Conservation (phyloP, 768 basidiomycete genomes). For the Rhodotorula taiwanensis region DNA sequence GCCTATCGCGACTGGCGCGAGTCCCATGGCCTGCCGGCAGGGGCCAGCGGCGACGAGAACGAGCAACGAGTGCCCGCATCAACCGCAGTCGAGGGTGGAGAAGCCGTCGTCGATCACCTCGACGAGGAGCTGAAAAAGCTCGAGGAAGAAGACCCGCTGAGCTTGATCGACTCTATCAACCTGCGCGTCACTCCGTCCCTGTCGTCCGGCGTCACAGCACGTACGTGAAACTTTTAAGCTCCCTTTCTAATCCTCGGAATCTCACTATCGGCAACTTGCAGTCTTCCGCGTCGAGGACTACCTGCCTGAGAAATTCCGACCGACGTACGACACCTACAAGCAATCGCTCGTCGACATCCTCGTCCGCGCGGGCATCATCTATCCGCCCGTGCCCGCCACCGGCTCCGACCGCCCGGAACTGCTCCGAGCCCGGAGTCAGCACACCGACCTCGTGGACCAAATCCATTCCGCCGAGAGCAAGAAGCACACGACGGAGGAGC, state of each 20-base stretch:
- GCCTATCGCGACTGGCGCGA: conserved; percentile 66
- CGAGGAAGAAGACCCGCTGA: conserved; percentile 44
- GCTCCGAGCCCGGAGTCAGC: conserved; percentile 42
- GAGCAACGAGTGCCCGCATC: background rate
- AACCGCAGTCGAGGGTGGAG: background rate
- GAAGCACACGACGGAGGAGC: conserved; percentile 45
- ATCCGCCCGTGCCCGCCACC: conserved; percentile 11
- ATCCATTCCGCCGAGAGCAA: conserved; percentile 48
- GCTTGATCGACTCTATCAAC: conserved; percentile 38
- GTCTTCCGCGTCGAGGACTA: conserved; percentile 76
- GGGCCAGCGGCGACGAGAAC: conserved; percentile 48
- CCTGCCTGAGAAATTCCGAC: conserved; percentile 71
- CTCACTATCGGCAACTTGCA: no score
- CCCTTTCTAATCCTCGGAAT: background rate
- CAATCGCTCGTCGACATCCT: conserved; percentile 60
- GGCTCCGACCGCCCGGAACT: conserved; percentile 40
- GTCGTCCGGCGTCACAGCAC: conserved; percentile 3
- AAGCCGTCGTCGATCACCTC: conserved; percentile 2
- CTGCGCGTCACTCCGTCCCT: conserved; percentile 11
- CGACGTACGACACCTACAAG: conserved; percentile 64
- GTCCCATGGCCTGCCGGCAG: no score
- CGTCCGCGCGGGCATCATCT: conserved; percentile 57
- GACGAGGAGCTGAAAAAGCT: conserved; percentile 53
- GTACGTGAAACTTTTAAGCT: conserved; percentile 18
- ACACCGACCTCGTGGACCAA: conserved; percentile 59